Base-by-base conservation (phyloP, 441 rosid genomes). In the Pelargonium fulgidum region DNA sequence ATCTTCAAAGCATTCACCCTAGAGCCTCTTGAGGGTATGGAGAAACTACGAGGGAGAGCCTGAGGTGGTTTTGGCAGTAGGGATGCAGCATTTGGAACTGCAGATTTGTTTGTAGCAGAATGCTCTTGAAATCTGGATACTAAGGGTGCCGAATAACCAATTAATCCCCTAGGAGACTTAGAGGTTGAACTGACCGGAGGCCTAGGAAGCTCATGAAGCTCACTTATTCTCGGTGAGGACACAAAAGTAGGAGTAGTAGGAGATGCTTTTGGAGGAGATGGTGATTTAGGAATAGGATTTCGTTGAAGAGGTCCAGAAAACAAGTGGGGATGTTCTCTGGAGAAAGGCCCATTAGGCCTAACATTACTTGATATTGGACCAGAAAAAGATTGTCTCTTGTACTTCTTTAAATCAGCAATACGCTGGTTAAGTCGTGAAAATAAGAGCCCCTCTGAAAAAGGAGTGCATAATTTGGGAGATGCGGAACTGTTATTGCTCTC, bases 131-230 rank as follows among this genome's bases (percentile, higher is more conserved):
- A 76, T 82, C 73, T 77, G n/a, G 81, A 79, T 8, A 79, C 79
- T 75, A 86, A 74, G 16, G 89, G 93, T 26, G 85, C 88, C 10
- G 93, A 88, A 71, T 80, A 72, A 65, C 88, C 88, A 36, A 80
- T 74, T 39, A 74, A 61, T 65, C 79, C 77, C 61, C 80, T 81
- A 24, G 83, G 76, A 1, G 85, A 76, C 62, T 69, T 69, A 62
- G 68, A 54, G 47, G 56, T 72, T 20, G 83, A 83, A 77, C 72
- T 77, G 47, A 72, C 74, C 20, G 87, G 87, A 33, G 91, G 93
- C 80, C 89, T 82, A 54, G 93, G 93, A 78, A 88, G 93, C 79
- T 88, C 93, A 73, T 88, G 93, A 68, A 88, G 91, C 80, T 88
- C 93, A 47, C 85, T 88, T 71, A 88, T 88, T 80, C 78, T 85